phyloP scores from a whole-genome alignment of 2,329 filamentous ascomycete species.

The Grosmannia serpens region DNA sequence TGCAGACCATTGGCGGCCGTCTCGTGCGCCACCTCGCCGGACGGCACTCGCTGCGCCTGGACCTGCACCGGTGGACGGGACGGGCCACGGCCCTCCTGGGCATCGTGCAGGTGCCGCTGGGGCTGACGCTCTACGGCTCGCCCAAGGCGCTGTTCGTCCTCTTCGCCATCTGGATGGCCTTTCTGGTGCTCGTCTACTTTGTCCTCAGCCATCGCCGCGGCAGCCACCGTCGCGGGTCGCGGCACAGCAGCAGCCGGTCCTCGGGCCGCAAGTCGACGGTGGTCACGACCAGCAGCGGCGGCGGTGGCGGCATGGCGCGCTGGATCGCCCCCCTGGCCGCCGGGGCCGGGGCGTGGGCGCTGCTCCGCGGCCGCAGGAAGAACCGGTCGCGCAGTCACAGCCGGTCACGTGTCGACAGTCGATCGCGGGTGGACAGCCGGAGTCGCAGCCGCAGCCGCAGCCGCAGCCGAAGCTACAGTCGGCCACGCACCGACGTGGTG shows the following conservation, averaged over 20 bases:
- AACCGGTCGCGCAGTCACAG: slow-evolving; percentile 19
- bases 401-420: neutral
- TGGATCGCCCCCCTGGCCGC: slow-evolving; percentile 44
- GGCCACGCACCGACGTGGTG: slow-evolving; percentile 30
- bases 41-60: slow-evolving; percentile 37
- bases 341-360: slow-evolving; percentile 36
- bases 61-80: slow-evolving; percentile 84
- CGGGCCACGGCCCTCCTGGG: slow-evolving; percentile 68
- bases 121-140: slow-evolving; percentile 84
- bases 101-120: slow-evolving; percentile 77
- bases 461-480: slow-evolving; percentile 23
- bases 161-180: slow-evolving; percentile 66
- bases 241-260: slow-evolving; percentile 48
- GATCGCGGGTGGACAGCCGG: slow-evolving; percentile 10
- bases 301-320: slow-evolving; percentile 18
- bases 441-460: slow-evolving; percentile 26
- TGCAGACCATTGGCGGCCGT: slow-evolving; percentile 60
- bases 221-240: slow-evolving; percentile 34
- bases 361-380: slow-evolving; percentile 33
- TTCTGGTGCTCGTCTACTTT: slow-evolving; percentile 67
- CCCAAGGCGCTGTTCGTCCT: slow-evolving; percentile 76
- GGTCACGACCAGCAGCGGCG: slow-evolving; percentile 12
- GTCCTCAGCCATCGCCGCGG: slow-evolving; percentile 57
- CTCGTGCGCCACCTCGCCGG: slow-evolving; percentile 43
- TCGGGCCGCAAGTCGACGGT: neutral